These are phyloP conservation scores for Escovopsis sp. DNA, from an alignment of 2,329 filamentous ascomycete species.

Conservation along the genomic window DNA sequence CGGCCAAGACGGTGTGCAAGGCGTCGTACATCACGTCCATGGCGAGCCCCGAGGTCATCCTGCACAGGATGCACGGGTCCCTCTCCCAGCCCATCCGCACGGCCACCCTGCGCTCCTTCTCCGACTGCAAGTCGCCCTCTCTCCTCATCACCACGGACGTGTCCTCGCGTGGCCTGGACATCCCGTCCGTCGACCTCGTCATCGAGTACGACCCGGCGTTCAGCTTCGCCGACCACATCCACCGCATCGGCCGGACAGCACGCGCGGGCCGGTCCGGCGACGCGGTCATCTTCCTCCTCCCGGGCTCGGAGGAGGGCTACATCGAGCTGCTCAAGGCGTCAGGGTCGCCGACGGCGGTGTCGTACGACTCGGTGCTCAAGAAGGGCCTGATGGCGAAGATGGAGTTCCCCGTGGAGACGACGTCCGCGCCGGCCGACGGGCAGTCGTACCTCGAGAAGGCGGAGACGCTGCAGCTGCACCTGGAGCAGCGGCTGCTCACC, in stretches of 20 bases:
- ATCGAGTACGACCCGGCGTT: constrained; percentile 96
- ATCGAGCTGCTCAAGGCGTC: constrained; percentile 51
- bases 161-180: constrained; percentile 84
- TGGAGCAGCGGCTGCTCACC: constrained; percentile 44
- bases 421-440: constrained; percentile 27
- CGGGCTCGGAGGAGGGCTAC: constrained; percentile 86
- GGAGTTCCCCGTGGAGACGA: constrained; percentile 56
- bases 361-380: constrained; percentile 43
- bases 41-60: constrained; percentile 56
- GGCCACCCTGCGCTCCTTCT: constrained; percentile 69
- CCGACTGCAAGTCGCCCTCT: constrained; percentile 56
- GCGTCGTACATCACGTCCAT: constrained; percentile 60
- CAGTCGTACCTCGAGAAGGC: constrained; percentile 35
- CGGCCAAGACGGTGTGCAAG: constrained; percentile 48
- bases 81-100: constrained; percentile 79
- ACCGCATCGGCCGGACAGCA: constrained; percentile 87
- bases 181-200: constrained; percentile 88
- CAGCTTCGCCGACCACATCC: constrained; percentile 81
- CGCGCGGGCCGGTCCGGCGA: constrained; percentile 81
- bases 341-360: constrained; percentile 32
- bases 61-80: constrained; percentile 85
- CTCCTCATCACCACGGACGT: constrained; percentile 92
- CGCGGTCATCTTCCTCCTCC: constrained; percentile 77
- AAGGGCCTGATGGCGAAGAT: constrained; percentile 49
- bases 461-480: constrained; percentile 42